phyloP scores from a whole-genome alignment of 176 grass and related monocot genomes.

The Rhipidocladum racemiflorum region DNA sequence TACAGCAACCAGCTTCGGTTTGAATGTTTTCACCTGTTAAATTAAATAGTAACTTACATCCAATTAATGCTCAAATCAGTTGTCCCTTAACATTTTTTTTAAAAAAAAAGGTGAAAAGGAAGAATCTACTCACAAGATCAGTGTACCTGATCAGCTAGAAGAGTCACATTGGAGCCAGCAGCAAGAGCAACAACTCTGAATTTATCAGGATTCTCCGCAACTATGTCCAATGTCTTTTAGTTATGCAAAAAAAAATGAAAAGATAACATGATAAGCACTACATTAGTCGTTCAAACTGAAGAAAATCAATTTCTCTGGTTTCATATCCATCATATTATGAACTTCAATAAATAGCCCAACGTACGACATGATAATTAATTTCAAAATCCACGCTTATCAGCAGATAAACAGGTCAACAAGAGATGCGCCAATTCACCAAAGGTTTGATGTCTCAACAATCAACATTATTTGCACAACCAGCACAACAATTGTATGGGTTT shows the following conservation, averaged over 20 bases:
- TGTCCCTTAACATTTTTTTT: not conserved
- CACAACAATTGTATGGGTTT: not conserved
- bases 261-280: not conserved
- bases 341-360: not conserved
- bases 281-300: conserved; percentile 6
- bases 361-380: not conserved
- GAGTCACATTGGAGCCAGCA: conserved; percentile 92
- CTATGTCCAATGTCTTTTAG: conserved; percentile 80
- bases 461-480: not conserved
- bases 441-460: not conserved
- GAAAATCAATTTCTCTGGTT: conserved; percentile 1
- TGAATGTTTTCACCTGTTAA: conserved; percentile 85
- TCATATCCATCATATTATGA: not conserved
- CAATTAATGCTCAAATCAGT: conserved; percentile 15
- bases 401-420: not conserved
- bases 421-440: conserved; percentile 9
- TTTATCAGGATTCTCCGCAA: conserved; percentile 91
- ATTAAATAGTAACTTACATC: conserved; percentile 8
- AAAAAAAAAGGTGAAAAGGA: not conserved
- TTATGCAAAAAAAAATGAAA: conserved; percentile 38
- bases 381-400: not conserved
- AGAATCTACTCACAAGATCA: not conserved
- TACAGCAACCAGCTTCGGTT: conserved; percentile 82
- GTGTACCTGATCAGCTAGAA: conserved; percentile 93
- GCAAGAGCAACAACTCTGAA: conserved; percentile 94